Evolutionary conservation across 2,329 filamentous ascomycete genomes (phyloP).

Genomic region (Pyricularia grisea): DNA sequence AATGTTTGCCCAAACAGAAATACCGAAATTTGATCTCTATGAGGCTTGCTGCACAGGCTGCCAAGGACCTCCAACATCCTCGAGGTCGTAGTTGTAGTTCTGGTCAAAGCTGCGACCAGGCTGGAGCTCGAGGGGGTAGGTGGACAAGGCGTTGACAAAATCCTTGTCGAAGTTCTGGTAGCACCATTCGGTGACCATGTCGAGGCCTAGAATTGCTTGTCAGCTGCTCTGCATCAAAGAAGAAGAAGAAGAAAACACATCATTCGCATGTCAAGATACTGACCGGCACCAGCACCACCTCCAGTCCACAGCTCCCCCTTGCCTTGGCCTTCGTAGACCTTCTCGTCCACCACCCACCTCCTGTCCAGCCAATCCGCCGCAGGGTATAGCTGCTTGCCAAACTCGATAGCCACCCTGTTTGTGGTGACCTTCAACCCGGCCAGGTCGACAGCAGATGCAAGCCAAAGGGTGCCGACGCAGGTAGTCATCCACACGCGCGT

Average conservation of each 20-base stretch:
- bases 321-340: constrained; percentile 15
- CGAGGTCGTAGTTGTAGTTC: neutral
- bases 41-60: too few relatives aligned
- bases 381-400: constrained; percentile 19
- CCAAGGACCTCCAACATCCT: neutral
- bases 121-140: constrained; percentile 1
- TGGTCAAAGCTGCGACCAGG: constrained; percentile 1
- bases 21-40: neutral
- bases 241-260: neutral
- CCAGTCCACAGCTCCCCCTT: constrained; percentile 26
- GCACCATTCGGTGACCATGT: constrained; percentile 13
- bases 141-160: constrained; percentile 8
- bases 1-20: neutral
- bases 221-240: neutral
- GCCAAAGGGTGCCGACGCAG: constrained; percentile 27
- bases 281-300: constrained; percentile 23
- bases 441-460: constrained; percentile 24
- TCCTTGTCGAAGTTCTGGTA: constrained; percentile 10
- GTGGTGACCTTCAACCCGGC: constrained; percentile 27
- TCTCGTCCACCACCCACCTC: constrained; percentile 27
- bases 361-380: constrained; percentile 26
- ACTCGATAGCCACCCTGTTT: constrained; percentile 20
- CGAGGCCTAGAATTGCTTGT: constrained; percentile 5
- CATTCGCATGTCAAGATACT: constrained; percentile 4
- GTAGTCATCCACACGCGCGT: constrained; percentile 26